Evolutionary conservation across 1,284 basidiomycete genomes (phyloP), one percentile per base, ranked within the genome.

Genomic region (Papiliotrema flavescens): DNA sequence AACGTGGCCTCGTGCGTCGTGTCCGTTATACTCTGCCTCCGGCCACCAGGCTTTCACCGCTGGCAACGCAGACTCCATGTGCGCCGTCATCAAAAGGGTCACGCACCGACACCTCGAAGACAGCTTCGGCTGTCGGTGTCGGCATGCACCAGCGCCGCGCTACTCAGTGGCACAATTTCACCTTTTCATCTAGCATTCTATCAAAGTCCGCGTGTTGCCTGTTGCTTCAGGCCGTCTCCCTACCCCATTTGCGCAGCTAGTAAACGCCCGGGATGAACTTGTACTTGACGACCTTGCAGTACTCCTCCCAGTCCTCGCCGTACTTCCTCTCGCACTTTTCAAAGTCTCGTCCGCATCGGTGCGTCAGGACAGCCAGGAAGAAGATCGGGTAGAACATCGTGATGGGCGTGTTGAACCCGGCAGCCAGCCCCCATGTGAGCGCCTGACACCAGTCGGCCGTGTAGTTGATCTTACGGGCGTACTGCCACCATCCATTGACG

Each of bases 351-450:
- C 86, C 83, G 66, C 87, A 89, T 44, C 93, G 85, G 71, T 96
- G 93, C 26, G 89, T 80, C 53, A 97, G 84, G 26, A 95, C 91
- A 23, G 83, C 83, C 68, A 93, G 85, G 81, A 95, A 95, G 83
- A 95, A 95, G 50, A 91, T 80, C 5, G 90, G 90, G 78, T 96
- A 95, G 79, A 90, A 98, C 79, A 96, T 94, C 0, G 93, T 93
- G 71, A 98, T 97, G 47, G 86, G 81, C 6, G 89, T 89, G 47
- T 86, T 83, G 22, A 84, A 80, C 36, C 95, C 93, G 47, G 91
- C 86, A 67, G 88, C 82, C 44, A 88, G 83, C 53, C 90, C 94
- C 95, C 95, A 98, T 45, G 85, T 88, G 66, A 95, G 81, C 62
- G 87, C 84, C 83, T 92, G 91, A 35, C 82, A 70, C 71, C 76